These are phyloP conservation scores for Helianthus tuberosus DNA, from an alignment of 129 eudicot genomes.

Conservation along the genomic window DNA sequence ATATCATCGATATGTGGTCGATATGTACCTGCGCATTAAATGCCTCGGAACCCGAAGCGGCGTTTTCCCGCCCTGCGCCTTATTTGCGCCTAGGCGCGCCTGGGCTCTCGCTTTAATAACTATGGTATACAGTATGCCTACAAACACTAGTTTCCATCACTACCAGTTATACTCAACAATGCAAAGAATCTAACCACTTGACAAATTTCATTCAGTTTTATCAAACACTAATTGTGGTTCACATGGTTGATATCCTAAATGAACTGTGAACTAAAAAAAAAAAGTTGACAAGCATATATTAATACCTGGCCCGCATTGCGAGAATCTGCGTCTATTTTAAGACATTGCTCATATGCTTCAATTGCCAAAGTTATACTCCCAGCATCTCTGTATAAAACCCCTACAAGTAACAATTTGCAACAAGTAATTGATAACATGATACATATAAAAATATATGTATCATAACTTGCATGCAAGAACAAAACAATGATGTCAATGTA, in stretches of 20 bases:
- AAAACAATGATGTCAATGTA: neutral
- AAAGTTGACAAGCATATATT: slow-evolving; percentile 14
- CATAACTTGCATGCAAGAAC: neutral
- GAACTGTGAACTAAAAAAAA: neutral
- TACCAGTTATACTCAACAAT: neutral
- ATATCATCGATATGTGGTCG: too few species aligned
- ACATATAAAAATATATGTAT: neutral
- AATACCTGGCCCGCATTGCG: slow-evolving; percentile 98
- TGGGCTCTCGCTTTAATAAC: too few species aligned
- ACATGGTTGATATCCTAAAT: slow-evolving; percentile 3
- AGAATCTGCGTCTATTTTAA: slow-evolving; percentile 95
- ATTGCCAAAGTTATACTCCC: slow-evolving; percentile 91
- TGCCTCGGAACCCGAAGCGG: too few species aligned
- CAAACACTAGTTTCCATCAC: neutral
- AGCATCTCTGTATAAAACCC: slow-evolving; percentile 97
- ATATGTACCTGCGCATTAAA: too few species aligned
- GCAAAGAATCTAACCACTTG: neutral
- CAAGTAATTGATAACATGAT: slow-evolving; percentile 12
- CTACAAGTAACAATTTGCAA: slow-evolving; percentile 40
- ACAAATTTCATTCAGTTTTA: neutral
- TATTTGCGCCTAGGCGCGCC: too few species aligned
- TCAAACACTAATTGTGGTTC: neutral
- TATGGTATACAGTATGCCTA: neutral
- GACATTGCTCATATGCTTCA: slow-evolving; percentile 99
- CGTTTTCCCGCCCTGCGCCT: too few species aligned